phyloP scores from a whole-genome alignment of 2,329 filamentous ascomycete genomes.

The Ilyonectria destructans region DNA sequence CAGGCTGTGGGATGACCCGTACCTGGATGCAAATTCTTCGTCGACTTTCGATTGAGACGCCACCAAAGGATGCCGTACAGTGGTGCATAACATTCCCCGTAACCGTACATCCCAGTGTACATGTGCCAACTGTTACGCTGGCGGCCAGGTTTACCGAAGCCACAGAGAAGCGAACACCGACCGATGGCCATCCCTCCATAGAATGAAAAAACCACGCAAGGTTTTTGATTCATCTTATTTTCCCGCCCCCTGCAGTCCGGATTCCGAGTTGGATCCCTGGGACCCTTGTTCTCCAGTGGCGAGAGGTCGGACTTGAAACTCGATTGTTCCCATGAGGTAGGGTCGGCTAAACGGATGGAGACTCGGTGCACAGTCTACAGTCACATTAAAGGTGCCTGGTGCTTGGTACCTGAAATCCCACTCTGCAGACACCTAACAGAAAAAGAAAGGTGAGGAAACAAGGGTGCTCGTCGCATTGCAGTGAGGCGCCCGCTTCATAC shows the following conservation, averaged over 20 bases:
- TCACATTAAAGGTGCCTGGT: not conserved
- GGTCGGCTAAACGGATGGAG: not conserved
- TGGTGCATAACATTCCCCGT: not conserved
- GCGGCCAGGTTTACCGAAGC: not conserved
- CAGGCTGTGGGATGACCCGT: not conserved
- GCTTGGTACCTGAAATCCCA: not conserved
- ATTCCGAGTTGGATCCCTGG: not conserved
- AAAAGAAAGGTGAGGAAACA: not conserved
- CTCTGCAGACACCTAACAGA: not conserved
- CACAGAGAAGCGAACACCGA: not conserved
- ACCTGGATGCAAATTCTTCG: slow-evolving; percentile 16
- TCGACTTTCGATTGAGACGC: not conserved
- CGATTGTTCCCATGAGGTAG: not conserved
- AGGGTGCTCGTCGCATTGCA: slow-evolving; percentile 1
- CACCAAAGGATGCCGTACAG: not conserved
- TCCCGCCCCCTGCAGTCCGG: too few relatives aligned
- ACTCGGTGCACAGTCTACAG: not conserved
- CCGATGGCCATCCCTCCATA: not conserved
- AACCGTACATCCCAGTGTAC: not conserved
- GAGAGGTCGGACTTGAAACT: slow-evolving; percentile 2
- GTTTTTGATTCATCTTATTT: not conserved
- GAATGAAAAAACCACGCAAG: not conserved
- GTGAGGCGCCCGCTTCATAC: not conserved
- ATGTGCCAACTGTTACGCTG: not conserved
- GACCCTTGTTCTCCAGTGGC: not conserved